phyloP scores from a whole-genome alignment of 2,329 filamentous ascomycete genomes.

The Aspergillus floridensis region DNA sequence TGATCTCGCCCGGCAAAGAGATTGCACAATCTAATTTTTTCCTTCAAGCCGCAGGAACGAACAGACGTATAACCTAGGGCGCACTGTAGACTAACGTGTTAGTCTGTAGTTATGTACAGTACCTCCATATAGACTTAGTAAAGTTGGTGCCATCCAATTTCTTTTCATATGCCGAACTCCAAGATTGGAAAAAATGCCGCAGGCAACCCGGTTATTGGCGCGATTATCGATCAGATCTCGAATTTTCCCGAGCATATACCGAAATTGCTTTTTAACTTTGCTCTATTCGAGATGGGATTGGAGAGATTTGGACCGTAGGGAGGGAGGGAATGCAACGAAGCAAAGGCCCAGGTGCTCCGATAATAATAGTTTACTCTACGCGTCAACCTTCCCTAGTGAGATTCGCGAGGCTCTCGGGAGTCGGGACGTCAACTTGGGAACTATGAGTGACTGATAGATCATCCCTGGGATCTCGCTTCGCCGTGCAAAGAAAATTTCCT shows the following conservation, averaged over 20 bases:
- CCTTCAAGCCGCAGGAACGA: not conserved
- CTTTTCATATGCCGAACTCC: constrained; percentile 4
- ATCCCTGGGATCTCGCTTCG: not conserved
- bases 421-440: too few species aligned
- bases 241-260: constrained; percentile 18
- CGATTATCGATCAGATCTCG: constrained; percentile 4
- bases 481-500: not conserved
- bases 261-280: not conserved
- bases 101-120: too few species aligned
- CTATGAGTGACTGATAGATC: not conserved
- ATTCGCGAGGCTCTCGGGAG: not conserved
- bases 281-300: too few species aligned
- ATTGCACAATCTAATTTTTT: not conserved
- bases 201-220: not conserved
- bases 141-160: too few species aligned
- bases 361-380: not conserved
- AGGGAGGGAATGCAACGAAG: too few species aligned
- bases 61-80: not conserved
- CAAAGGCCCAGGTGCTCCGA: not conserved
- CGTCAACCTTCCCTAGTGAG: not conserved
- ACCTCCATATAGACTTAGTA: not conserved
- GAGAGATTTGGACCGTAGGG: too few species aligned
- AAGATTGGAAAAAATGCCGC: not conserved
- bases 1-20: constrained; percentile 2
- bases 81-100: too few species aligned